Evolutionary conservation across 1,284 basidiomycete genomes (phyloP).

Genomic region (Leccinum pachyderme): DNA sequence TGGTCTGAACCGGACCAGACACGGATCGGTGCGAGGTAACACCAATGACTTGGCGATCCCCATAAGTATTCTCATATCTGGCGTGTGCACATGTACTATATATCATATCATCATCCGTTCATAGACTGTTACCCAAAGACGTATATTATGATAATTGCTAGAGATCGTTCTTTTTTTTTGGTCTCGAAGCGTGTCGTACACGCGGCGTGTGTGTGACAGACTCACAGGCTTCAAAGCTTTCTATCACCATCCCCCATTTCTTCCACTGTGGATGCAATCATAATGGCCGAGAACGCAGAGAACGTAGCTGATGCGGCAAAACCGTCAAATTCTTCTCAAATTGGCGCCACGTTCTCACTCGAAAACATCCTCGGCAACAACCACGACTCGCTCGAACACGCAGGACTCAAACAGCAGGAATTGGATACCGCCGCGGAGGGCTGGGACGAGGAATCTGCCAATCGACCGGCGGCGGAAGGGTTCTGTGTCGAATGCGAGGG

Average conservation of each 20-base stretch:
- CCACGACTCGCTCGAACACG: slow-evolving; percentile 59
- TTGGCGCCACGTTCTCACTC: slow-evolving; percentile 47
- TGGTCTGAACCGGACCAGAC: slow-evolving; percentile 40
- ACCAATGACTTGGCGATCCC: not conserved
- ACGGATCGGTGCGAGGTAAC: slow-evolving; percentile 22
- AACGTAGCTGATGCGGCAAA: slow-evolving; percentile 2
- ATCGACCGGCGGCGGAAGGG: slow-evolving; percentile 53
- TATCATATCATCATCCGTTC: slow-evolving; percentile 8
- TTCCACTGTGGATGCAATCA: slow-evolving; percentile 10
- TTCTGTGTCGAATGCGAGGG: slow-evolving; percentile 83
- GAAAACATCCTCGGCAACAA: slow-evolving; percentile 63
- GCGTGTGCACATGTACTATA: slow-evolving; percentile 19
- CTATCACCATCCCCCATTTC: slow-evolving; percentile 7
- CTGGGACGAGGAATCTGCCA: slow-evolving; percentile 63
- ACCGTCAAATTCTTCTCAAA: slow-evolving; percentile 1
- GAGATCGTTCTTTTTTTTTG: not conserved
- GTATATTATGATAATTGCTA: not conserved
- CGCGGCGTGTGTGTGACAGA: slow-evolving; percentile 27
- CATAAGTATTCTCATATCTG: not conserved
- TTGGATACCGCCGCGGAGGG: slow-evolving; percentile 39
- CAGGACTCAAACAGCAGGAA: slow-evolving; percentile 37
- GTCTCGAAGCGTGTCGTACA: slow-evolving; percentile 18
- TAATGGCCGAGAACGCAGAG: slow-evolving; percentile 23
- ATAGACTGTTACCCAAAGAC: not conserved
- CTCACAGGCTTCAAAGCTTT: slow-evolving; percentile 6